These are phyloP conservation scores for Licmophora abbreviata DNA, from an alignment of 108 stramenopile species.

Conservation along the genomic window DNA sequence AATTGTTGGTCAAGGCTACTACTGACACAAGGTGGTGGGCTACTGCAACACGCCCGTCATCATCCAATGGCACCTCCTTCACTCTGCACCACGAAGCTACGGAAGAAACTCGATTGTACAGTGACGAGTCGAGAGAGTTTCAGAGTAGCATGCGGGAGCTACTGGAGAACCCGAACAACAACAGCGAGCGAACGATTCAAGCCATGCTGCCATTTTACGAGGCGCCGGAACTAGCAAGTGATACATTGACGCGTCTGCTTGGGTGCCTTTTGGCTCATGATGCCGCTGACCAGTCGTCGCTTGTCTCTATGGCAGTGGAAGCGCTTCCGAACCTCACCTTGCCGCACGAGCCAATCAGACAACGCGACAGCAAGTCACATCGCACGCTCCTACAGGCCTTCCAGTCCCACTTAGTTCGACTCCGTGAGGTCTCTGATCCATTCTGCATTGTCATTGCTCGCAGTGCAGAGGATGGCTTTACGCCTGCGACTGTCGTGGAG, in stretches of 20 bases:
- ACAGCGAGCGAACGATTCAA: no score
- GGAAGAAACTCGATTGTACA: no score
- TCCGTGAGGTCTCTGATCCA: no score
- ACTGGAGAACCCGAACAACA: no score
- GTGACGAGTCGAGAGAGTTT: no score
- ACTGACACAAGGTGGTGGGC: not conserved
- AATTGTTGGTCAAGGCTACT: not conserved
- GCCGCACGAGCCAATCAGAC: slow-evolving; percentile 14
- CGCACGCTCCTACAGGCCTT: no score
- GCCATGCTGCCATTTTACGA: slow-evolving; percentile 5
- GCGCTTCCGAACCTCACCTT: slow-evolving; percentile 31
- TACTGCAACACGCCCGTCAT: no score
- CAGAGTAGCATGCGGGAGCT: no score
- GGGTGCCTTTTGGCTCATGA: not conserved
- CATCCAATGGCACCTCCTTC: no score
- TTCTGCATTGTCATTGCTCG: slow-evolving; percentile 48
- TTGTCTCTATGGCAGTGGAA: slow-evolving; percentile 14
- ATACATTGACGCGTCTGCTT: not conserved
- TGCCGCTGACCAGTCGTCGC: not conserved
- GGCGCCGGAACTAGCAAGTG: not conserved
- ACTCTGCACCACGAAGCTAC: no score
- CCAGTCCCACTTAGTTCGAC: no score
- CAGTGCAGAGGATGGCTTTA: slow-evolving; percentile 43
- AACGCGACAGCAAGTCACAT: no score
- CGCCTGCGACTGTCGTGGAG: slow-evolving; percentile 31